These are phyloP conservation scores for Articulospora tetracladia DNA, from an alignment of 495 filamentous ascomycete species.

Conservation along the genomic window DNA sequence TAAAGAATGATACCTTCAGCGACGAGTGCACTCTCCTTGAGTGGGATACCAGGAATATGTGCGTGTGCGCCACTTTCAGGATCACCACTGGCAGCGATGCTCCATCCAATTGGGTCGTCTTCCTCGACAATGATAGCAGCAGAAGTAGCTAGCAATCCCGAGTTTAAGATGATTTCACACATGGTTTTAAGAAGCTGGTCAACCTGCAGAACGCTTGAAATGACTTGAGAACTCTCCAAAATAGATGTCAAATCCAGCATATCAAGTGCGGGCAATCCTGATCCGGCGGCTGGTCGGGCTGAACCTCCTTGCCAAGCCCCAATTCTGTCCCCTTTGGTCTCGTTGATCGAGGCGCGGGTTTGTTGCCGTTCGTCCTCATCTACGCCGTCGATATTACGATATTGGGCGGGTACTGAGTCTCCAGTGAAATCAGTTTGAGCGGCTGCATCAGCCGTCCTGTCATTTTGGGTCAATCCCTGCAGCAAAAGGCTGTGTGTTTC, in stretches of 20 bases:
- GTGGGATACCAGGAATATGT: conserved; percentile 59
- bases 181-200: conserved; percentile 83
- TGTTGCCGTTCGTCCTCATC: conserved; percentile 53
- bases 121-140: conserved; percentile 77
- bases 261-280: conserved; percentile 57
- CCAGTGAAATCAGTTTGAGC: conserved; percentile 72
- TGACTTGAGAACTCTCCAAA: conserved; percentile 81
- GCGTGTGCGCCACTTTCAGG: conserved; percentile 60
- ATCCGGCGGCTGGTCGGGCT: conserved; percentile 38
- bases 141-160: conserved; percentile 71
- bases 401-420: conserved; percentile 55
- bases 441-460: conserved; percentile 60
- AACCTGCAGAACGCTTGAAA: conserved; percentile 83
- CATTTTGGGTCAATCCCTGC: conserved; percentile 55
- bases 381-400: conserved; percentile 43
- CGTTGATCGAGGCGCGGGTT: conserved; percentile 37
- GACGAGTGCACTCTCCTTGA: conserved; percentile 58
- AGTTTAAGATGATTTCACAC: conserved; percentile 85
- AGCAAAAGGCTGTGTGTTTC: conserved; percentile 70
- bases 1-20: conserved; percentile 79
- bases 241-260: conserved; percentile 88
- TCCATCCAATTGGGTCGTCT: conserved; percentile 61
- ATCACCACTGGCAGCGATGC: conserved; percentile 72
- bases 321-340: conserved; percentile 59
- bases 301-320: conserved; percentile 55